Evolutionary conservation across 179 eudicot genomes (phyloP).

Genomic region (Camellia oleifera): DNA sequence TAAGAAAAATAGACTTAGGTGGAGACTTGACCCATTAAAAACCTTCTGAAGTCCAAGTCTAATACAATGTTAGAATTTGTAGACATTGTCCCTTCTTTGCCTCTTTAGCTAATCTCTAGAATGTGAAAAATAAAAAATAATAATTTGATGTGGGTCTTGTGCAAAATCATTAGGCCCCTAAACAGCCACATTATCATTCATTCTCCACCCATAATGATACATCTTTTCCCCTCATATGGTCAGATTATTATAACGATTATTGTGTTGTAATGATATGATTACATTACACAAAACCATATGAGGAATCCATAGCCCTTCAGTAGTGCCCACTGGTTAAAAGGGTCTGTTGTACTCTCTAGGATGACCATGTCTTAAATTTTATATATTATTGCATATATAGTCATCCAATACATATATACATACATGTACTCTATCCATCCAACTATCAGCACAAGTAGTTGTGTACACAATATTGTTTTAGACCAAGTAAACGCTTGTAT

Average conservation of each 20-base stretch:
- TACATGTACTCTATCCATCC: background rate
- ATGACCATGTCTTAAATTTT: too few species aligned
- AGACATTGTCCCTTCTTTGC: too few species aligned
- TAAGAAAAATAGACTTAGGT: too few species aligned
- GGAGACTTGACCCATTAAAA: too few species aligned
- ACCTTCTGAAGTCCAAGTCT: too few species aligned
- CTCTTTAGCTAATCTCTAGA: too few species aligned
- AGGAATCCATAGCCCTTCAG: background rate
- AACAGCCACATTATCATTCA: constrained; percentile 15
- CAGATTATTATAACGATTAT: background rate
- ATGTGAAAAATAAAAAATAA: too few species aligned
- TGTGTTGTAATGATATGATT: background rate
- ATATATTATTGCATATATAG: background rate
- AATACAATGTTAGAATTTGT: too few species aligned
- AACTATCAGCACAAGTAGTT: background rate
- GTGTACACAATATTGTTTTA: background rate
- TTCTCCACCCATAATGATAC: constrained; percentile 4
- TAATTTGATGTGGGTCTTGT: background rate
- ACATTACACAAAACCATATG: background rate
- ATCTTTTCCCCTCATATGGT: constrained; percentile 1
- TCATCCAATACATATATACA: background rate
- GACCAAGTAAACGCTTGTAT: background rate
- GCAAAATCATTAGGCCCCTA: constrained; percentile 20
- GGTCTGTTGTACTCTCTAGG: background rate
- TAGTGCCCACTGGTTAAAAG: background rate